Base-by-base conservation (phyloP, 1,284 basidiomycete species). In the Sanghuangporus sanghuang region DNA sequence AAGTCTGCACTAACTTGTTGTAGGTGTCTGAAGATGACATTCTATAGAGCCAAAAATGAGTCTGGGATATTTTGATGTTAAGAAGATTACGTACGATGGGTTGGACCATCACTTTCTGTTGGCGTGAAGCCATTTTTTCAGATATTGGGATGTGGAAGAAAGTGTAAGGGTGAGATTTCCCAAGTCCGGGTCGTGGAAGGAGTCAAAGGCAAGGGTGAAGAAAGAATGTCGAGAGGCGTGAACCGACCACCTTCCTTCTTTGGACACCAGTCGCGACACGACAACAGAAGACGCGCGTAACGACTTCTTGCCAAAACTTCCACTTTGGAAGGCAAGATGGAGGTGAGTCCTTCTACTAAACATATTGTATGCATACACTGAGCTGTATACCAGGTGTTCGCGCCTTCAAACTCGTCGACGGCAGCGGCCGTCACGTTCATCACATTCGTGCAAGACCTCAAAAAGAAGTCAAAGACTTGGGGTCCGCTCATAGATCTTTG, bases 1-100 rank as follows among this genome's bases (percentile, higher is more conserved):
- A 57, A 62, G 36, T 54, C 14, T 58, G 59, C 38, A 40, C 70
- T 46, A 59, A 86, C 90, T 79, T 90, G 87, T 77, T 99, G 97
- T 57, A 99, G 81, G 79, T 98, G 95, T 84, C 96, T 95, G 85
- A 99, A 99, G 77, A 99, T 98, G 70, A 98, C 93, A 82, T 98
- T 99, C 95, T 96, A 72, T 56, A 74, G 69, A 55, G 59, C 62
- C 32, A 46, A 40, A 63, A 56, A 59, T 63, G 61, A 58, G 63
- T 40, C 21, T 73, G 74, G 70, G 44, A n/a, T 11, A 57, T 0
- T 53, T 56, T 12, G 59, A 35, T 35, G 8, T 39, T 16, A 36
- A 2, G 42, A 64, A 1, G 11, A 59, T 50, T 2, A 81, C 92
- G 72, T 77, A 95, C 94, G 87, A 95, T 95, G 86, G 93, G 93